Percentiles rank a stretch among this genome's conserved stretches.
phyloP scores from a whole-genome alignment of 345 rosid species.

The Hibiscus trionum region DNA sequence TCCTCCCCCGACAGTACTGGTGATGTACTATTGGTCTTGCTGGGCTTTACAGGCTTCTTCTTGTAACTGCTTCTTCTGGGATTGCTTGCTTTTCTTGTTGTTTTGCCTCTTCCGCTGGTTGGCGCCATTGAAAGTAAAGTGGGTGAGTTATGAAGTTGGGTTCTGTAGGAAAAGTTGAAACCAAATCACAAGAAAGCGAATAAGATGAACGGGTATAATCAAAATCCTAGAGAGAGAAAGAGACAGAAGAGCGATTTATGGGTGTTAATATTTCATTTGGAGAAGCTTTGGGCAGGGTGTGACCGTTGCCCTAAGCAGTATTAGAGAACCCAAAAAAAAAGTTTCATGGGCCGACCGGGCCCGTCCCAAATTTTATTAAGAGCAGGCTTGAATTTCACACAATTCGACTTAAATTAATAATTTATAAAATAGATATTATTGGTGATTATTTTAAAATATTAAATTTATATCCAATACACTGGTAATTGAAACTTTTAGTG shows the following conservation, averaged over 20 bases:
- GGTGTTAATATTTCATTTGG: background rate
- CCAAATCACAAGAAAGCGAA: background rate
- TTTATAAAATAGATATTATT: too few species aligned
- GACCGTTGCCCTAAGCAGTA: background rate
- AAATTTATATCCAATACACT: too few species aligned
- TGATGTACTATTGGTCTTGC: slow-evolving; percentile 3
- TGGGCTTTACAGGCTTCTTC: slow-evolving; percentile 24
- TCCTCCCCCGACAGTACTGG: background rate
- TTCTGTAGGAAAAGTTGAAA: background rate
- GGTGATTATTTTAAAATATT: too few species aligned
- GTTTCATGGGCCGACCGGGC: too few species aligned
- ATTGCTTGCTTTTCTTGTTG: slow-evolving; percentile 10
- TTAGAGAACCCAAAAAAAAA: background rate
- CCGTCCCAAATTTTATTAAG: too few species aligned
- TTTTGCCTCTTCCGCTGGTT: slow-evolving; percentile 19
- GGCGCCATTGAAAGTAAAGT: slow-evolving; percentile 30
- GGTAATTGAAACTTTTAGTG: too few species aligned
- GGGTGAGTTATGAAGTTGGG: background rate
- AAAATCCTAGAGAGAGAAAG: background rate
- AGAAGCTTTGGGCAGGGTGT: background rate
- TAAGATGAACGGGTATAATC: background rate
- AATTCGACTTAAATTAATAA: too few species aligned
- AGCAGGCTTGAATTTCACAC: too few species aligned
- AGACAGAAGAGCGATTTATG: background rate
- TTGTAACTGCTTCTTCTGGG: slow-evolving; percentile 24